Evolutionary conservation across 768 basidiomycete genomes (phyloP).

Genomic region (Crepidotus variabilis): DNA sequence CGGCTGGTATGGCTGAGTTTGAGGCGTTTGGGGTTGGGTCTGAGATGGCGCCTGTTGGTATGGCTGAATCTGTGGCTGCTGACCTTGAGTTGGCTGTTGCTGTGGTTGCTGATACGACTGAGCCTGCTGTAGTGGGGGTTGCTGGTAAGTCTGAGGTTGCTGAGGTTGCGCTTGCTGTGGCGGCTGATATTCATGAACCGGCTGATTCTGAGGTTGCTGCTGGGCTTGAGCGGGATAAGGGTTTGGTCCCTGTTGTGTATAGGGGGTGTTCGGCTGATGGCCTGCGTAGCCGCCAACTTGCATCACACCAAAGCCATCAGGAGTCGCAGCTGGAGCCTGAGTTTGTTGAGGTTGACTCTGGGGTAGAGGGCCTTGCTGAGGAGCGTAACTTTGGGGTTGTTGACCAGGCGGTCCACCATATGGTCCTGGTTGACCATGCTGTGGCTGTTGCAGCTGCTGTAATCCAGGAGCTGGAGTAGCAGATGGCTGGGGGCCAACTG

Average conservation of each 20-base stretch:
- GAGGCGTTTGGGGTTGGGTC: conserved; percentile 11
- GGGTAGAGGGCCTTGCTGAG: conserved; percentile 21
- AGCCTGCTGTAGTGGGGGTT: conserved; percentile 1
- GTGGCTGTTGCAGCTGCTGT: conserved; percentile 8
- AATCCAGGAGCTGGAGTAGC: conserved; percentile 6
- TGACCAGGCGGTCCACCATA: no score
- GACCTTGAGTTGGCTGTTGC: background rate
- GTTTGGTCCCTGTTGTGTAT: conserved; percentile 35
- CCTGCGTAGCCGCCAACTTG: conserved; percentile 26
- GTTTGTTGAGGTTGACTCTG: conserved; percentile 17
- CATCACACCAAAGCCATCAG: conserved; percentile 20
- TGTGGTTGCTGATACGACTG: conserved; percentile 11
- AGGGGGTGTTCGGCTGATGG: conserved; percentile 30
- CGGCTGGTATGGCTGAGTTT: conserved; percentile 9
- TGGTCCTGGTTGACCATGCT: background rate
- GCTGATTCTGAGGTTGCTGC: conserved; percentile 18
- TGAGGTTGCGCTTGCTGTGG: conserved; percentile 3
- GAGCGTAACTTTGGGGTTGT: conserved; percentile 18
- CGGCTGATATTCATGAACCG: conserved; percentile 6
- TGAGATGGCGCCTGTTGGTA: conserved; percentile 11
- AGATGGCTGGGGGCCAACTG: conserved; percentile 8
- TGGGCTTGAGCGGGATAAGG: conserved; percentile 32
- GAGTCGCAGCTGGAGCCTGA: conserved; percentile 11
- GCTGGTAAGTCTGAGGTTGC: conserved; percentile 1
- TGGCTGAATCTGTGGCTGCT: conserved; percentile 2